phyloP scores from a whole-genome alignment of 331 rosid genomes.

The Arachis monticola region DNA sequence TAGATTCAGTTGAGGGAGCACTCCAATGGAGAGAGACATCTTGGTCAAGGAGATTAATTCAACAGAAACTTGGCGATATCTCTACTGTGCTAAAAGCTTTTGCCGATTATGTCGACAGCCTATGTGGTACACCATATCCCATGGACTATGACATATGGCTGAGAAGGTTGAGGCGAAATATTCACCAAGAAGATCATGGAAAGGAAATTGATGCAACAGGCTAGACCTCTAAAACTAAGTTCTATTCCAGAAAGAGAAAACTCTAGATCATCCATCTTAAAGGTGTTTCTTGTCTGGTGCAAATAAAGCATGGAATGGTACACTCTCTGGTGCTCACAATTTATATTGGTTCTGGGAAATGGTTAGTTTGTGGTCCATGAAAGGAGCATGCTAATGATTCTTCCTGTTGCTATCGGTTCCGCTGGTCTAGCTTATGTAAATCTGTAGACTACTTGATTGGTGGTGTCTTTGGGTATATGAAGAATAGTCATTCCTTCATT shows the following conservation, averaged over 20 bases:
- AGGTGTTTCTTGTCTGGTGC: conserved; percentile 44
- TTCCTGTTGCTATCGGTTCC: conserved; percentile 28
- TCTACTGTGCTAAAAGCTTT: conserved; percentile 91
- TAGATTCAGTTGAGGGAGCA: conserved; percentile 96
- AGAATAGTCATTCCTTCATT: conserved; percentile 40
- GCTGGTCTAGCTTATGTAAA: conserved; percentile 30
- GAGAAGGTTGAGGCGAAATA: conserved; percentile 82
- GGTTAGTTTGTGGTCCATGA: conserved; percentile 30
- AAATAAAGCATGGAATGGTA: conserved; percentile 42
- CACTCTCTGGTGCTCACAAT: conserved; percentile 38
- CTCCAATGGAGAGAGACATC: conserved; percentile 93
- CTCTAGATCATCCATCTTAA: conserved; percentile 29
- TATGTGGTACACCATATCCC: conserved; percentile 98
- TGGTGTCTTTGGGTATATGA: conserved; percentile 40
- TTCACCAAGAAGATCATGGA: conserved; percentile 78
- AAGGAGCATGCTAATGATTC: conserved; percentile 35
- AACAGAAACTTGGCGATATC: conserved; percentile 91
- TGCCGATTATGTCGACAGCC: conserved; percentile 96
- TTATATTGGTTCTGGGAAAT: conserved; percentile 34
- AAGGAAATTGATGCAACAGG: conserved; percentile 76
- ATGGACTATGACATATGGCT: conserved; percentile 94
- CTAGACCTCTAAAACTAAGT: conserved; percentile 45
- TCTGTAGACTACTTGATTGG: conserved; percentile 39
- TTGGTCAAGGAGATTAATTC: conserved; percentile 94
- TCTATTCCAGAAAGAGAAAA: conserved; percentile 34